Evolutionary conservation across 441 rosid genomes (phyloP).

Genomic region (Rhodomyrtus psidioides): DNA sequence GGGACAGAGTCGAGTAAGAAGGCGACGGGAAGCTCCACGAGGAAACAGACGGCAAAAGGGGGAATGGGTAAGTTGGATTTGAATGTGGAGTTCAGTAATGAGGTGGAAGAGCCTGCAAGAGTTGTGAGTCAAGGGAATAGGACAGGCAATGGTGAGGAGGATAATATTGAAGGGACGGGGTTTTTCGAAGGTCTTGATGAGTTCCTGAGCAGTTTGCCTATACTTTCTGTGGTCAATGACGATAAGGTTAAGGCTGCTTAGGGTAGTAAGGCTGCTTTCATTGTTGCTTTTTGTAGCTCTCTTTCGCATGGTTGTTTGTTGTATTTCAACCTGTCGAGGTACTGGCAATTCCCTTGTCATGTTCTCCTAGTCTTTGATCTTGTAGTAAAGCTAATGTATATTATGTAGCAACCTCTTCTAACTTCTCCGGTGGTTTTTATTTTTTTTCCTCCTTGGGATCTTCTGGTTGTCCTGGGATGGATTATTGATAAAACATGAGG

Average conservation of each 20-base stretch:
- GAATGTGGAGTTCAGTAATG: slow-evolving; percentile 95
- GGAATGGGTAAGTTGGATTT: slow-evolving; percentile 80
- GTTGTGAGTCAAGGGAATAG: slow-evolving; percentile 32
- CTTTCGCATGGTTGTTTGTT: not conserved
- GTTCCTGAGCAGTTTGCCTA: slow-evolving; percentile 85
- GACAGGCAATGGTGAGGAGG: slow-evolving; percentile 54
- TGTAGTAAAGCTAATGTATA: slow-evolving; percentile 1
- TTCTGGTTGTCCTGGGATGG: not conserved
- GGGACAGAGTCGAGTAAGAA: not conserved
- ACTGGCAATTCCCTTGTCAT: not conserved
- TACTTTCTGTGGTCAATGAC: slow-evolving; percentile 75
- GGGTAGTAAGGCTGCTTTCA: slow-evolving; percentile 13
- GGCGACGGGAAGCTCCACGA: slow-evolving; percentile 22
- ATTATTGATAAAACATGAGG: not conserved
- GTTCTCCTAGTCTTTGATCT: not conserved
- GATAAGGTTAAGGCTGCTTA: slow-evolving; percentile 81
- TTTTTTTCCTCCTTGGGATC: not conserved
- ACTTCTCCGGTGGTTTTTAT: not conserved
- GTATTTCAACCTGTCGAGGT: not conserved
- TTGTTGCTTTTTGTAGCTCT: not conserved
- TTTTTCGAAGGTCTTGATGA: slow-evolving; percentile 97
- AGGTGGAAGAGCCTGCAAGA: slow-evolving; percentile 61
- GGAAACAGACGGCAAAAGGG: slow-evolving; percentile 41
- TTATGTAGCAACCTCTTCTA: not conserved
- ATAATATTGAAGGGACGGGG: slow-evolving; percentile 65